phyloP scores from a whole-genome alignment of 2,329 filamentous ascomycete genomes.

The Albifimbria verrucaria region DNA sequence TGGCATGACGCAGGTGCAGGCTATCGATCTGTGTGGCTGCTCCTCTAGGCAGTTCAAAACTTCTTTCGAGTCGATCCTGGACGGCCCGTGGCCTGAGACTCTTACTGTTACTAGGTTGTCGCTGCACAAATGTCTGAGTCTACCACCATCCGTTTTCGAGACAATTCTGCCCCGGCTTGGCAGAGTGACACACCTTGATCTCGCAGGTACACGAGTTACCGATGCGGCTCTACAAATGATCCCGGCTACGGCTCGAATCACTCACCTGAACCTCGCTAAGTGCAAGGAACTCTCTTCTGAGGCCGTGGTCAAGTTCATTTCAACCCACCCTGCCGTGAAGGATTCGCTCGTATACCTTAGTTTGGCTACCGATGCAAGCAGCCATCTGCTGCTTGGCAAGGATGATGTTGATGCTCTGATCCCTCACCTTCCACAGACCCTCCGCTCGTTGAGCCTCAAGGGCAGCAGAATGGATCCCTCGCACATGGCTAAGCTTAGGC shows the following conservation, averaged over 20 bases:
- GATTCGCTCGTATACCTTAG: constrained; percentile 67
- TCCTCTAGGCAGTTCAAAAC: constrained; percentile 65
- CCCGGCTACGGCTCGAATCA: constrained; percentile 67
- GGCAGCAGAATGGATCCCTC: constrained; percentile 66
- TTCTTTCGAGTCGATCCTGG: constrained; percentile 57
- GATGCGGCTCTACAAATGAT: constrained; percentile 68
- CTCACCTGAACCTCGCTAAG: constrained; percentile 74
- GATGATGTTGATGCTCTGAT: constrained; percentile 64
- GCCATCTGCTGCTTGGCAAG: constrained; percentile 66
- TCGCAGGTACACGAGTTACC: constrained; percentile 75
- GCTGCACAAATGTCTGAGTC: constrained; percentile 73
- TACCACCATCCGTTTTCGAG: constrained; percentile 66
- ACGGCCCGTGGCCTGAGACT: constrained; percentile 47
- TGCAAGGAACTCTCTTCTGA: constrained; percentile 67
- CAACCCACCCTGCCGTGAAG: constrained; percentile 65
- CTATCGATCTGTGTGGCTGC: constrained; percentile 75
- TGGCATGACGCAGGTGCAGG: constrained; percentile 60
- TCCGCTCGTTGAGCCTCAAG: constrained; percentile 73
- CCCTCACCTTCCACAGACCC: constrained; percentile 59
- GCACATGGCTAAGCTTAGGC: constrained; percentile 62
- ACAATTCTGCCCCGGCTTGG: constrained; percentile 66
- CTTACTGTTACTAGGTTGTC: constrained; percentile 66
- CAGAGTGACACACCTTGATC: constrained; percentile 71
- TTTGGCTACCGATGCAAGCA: constrained; percentile 67
- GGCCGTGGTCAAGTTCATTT: constrained; percentile 67